A percentile compares a stretch with the other conserved stretches of the same genome.
Evolutionary conservation across 176 grass and related monocot species (phyloP).

Genomic region (Melocanna baccifera): DNA sequence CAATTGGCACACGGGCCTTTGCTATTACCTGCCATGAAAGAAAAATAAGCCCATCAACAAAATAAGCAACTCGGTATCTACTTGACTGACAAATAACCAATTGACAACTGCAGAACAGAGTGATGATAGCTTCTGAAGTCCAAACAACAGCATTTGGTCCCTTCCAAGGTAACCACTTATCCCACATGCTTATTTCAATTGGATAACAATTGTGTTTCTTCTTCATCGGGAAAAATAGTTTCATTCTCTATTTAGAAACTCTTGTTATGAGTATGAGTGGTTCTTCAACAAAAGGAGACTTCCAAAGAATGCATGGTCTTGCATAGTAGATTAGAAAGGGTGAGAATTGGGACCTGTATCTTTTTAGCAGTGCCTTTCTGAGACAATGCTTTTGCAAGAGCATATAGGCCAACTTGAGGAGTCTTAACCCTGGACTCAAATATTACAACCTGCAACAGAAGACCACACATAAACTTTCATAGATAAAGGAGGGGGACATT

Average conservation of each 20-base stretch:
- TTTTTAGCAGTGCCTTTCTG: conserved; percentile 84
- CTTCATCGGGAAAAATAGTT: not conserved
- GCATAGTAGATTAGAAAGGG: not conserved
- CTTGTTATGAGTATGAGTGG: not conserved
- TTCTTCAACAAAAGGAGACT: conserved; percentile 18
- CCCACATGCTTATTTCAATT: not conserved
- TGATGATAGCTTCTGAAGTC: not conserved
- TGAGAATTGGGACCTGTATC: conserved; percentile 61
- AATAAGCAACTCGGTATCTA: not conserved
- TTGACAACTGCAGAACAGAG: conserved; percentile 11
- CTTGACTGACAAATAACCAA: not conserved
- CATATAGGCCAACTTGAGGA: conserved; percentile 88
- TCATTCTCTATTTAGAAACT: conserved; percentile 10
- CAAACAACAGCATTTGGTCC: not conserved
- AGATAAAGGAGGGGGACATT: not conserved
- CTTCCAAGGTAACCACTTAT: not conserved
- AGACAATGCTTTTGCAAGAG: conserved; percentile 86
- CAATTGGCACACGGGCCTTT: conserved; percentile 96
- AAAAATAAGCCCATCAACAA: conserved; percentile 26
- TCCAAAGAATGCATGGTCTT: not conserved
- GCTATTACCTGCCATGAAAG: conserved; percentile 76
- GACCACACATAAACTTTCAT: conserved; percentile 10
- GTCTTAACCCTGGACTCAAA: conserved; percentile 82
- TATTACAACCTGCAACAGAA: conserved; percentile 72
- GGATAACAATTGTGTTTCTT: not conserved